phyloP scores from a whole-genome alignment of 257 asterid genomes.

The Petunia axillaris region DNA sequence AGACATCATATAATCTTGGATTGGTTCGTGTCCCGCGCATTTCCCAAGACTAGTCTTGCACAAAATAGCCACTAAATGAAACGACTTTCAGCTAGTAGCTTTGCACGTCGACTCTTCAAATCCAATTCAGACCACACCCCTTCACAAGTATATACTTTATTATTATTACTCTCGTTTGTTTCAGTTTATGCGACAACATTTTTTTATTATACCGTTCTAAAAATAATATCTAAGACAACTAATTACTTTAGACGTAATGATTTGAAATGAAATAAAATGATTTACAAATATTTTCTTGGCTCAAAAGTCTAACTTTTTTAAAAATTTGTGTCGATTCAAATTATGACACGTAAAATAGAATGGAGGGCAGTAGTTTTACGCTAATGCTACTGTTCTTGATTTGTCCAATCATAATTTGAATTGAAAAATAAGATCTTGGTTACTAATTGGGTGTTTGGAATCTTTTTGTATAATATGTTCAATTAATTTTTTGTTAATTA shows the following conservation, averaged over 20 bases:
- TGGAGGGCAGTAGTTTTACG: too few relatives aligned
- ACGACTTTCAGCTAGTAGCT: background rate
- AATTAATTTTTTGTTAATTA: background rate
- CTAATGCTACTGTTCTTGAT: background rate
- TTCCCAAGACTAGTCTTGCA: background rate
- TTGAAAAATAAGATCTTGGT: background rate
- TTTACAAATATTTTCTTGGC: too few relatives aligned
- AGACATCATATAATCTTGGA: background rate
- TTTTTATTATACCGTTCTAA: too few relatives aligned
- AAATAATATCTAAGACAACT: too few relatives aligned
- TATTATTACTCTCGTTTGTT: too few relatives aligned
- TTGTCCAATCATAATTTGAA: background rate
- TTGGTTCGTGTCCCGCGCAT: background rate
- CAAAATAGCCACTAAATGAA: background rate
- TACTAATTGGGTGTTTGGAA: background rate
- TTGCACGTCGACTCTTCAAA: slow-evolving; percentile 13
- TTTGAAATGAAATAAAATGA: too few relatives aligned
- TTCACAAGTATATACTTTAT: background rate
- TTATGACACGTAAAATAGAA: too few relatives aligned
- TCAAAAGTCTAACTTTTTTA: too few relatives aligned
- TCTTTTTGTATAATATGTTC: background rate
- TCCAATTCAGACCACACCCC: background rate
- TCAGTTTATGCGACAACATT: too few relatives aligned
- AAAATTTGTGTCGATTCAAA: too few relatives aligned
- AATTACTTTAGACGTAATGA: too few relatives aligned